Base-by-base conservation (phyloP, 305 asterid species). In the Withania somnifera region DNA sequence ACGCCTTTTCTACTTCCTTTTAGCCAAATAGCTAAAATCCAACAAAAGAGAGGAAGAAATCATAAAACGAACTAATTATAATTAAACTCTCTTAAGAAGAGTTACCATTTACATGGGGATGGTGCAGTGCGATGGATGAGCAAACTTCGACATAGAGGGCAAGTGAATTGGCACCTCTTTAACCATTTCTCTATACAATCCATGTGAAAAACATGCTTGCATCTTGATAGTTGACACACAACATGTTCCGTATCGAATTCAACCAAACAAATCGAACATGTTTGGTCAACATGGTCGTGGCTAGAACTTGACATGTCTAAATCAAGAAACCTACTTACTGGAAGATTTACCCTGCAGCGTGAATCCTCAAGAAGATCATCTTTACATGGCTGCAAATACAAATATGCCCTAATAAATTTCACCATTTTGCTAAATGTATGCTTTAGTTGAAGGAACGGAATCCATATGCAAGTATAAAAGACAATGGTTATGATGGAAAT, bases 131-230 rank as follows among this genome's bases (percentile, higher is more conserved):
- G 20, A 30, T 78, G 89, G 85, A 87, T 75, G 66, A 92, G 81
- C 60, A 86, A 83, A 52, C 87, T 66, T 75, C 94, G 80, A 85
- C 97, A 92, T 3, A 91, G 85, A 1, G 97, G 97, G 85, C 97
- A 92, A 22, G 91, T 89, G 66, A 91, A 91, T 40, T 87, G 92
- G 19, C 88, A 86, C 13, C 87, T 83, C n/a, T 89, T 87, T 45
- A 91, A 52, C 97, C 97, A 92, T 77, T 58, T 87, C 77, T 89
- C 89, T 22, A 92, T 80, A 83, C 97, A 92, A 0, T 82, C 88
- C 54, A 58, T 51, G 83, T 92, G 97, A 57, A 89, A 92, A 47
- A 90, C 52, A 40, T 92, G 95, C 4, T 87, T 88, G 53, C 97
- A 92, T 56, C 81, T 86, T 1, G 89, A 89, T 80, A 92, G 79